These are phyloP conservation scores for Escallonia herrerae DNA, from an alignment of 129 eudicot genomes.

Conservation along the genomic window DNA sequence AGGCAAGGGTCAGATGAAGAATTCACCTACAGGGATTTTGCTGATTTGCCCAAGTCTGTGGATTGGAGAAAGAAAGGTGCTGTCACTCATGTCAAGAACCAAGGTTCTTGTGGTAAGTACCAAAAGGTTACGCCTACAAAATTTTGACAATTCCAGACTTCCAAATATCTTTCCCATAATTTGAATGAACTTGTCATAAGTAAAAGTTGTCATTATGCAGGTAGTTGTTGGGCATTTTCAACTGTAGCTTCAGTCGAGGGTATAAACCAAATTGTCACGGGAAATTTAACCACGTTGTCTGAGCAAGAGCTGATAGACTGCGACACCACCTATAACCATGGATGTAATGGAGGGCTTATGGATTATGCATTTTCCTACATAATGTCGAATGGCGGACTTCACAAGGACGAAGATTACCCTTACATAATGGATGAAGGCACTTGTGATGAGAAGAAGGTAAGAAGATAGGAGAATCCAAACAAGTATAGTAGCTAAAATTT, in stretches of 20 bases:
- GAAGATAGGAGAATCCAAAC: too few relatives aligned
- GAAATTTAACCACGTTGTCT: conserved; percentile 66
- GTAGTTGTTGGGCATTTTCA: conserved; percentile 98
- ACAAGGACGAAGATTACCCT: conserved; percentile 86
- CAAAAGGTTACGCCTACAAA: not conserved
- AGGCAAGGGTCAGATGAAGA: conserved; percentile 44
- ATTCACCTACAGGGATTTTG: conserved; percentile 51
- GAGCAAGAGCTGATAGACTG: conserved; percentile 88
- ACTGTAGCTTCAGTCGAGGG: conserved; percentile 99
- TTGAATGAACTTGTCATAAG: not conserved
- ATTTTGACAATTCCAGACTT: too few relatives aligned
- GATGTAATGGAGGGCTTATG: conserved; percentile 97
- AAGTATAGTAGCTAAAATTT: too few relatives aligned
- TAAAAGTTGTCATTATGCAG: conserved; percentile 19
- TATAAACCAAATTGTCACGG: conserved; percentile 86
- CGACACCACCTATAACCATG: conserved; percentile 56
- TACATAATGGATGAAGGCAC: conserved; percentile 94
- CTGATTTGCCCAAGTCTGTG: conserved; percentile 67
- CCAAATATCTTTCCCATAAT: too few relatives aligned
- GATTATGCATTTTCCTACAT: conserved; percentile 79
- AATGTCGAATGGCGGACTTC: conserved; percentile 64
- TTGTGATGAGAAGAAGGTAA: conserved; percentile 68
- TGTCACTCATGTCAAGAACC: conserved; percentile 81
- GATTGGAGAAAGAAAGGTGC: conserved; percentile 99
- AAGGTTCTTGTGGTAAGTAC: conserved; percentile 83